These are phyloP conservation scores for Sporothrix phasma DNA, from an alignment of 2,329 filamentous ascomycete species.

Conservation along the genomic window DNA sequence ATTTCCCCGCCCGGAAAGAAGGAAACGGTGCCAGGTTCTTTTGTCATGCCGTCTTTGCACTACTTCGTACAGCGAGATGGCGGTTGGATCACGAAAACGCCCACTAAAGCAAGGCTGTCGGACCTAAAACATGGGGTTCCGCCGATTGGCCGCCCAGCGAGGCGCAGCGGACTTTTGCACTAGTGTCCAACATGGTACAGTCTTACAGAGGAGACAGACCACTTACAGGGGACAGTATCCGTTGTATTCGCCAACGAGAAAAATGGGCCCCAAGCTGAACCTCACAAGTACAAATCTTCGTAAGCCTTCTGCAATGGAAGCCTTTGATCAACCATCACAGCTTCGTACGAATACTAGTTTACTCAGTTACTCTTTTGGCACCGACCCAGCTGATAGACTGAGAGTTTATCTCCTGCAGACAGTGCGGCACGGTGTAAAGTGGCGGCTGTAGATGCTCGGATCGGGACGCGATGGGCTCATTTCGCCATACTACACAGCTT, in stretches of 20 bases:
- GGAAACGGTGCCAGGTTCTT: background rate
- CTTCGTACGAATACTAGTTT: too few relatives aligned
- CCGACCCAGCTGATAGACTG: too few relatives aligned
- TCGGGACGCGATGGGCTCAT: background rate
- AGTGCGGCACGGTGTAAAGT: background rate
- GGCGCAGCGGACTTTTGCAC: background rate
- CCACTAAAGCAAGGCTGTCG: slow-evolving; percentile 2
- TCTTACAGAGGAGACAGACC: background rate
- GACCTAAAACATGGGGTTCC: background rate
- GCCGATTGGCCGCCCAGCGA: slow-evolving; percentile 1
- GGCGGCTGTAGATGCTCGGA: background rate
- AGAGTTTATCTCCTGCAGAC: too few relatives aligned
- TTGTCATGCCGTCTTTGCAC: too few relatives aligned
- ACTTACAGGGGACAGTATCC: too few relatives aligned
- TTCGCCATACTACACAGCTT: background rate
- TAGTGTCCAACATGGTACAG: too few relatives aligned
- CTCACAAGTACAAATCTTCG: too few relatives aligned
- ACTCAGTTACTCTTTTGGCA: too few relatives aligned
- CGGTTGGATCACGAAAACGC: background rate
- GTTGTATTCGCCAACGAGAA: too few relatives aligned
- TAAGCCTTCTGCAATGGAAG: too few relatives aligned
- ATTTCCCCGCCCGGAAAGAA: background rate
- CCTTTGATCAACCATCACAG: too few relatives aligned
- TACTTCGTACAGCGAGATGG: slow-evolving; percentile 6
- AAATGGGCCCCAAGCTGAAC: too few relatives aligned